A percentile compares a stretch with the other conserved stretches of the same genome.
These are phyloP conservation scores for Penicillium waksmanii DNA, from an alignment of 495 filamentous ascomycete genomes.

Conservation along the genomic window DNA sequence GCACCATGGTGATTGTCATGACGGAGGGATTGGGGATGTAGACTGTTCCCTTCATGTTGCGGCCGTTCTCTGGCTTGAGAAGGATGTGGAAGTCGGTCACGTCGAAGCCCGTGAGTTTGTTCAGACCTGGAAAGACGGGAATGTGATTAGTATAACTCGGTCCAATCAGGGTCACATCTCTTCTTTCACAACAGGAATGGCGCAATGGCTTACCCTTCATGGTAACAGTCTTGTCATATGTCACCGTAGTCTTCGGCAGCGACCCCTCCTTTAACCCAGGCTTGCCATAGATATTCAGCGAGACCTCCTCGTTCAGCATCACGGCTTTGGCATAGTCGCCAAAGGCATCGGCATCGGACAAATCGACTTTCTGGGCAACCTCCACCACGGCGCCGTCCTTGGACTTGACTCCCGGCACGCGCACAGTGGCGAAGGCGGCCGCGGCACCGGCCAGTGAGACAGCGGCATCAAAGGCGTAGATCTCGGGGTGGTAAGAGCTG, in stretches of 20 bases:
- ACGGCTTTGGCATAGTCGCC: constrained; percentile 58
- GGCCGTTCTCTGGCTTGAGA: constrained; percentile 42
- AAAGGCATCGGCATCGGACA: constrained; percentile 58
- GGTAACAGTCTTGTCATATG: constrained; percentile 58
- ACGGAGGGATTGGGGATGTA: constrained; percentile 72
- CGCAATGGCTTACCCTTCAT: constrained; percentile 54
- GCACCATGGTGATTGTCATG: constrained; percentile 65
- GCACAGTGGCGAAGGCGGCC: constrained; percentile 58
- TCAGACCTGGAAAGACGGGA: constrained; percentile 48
- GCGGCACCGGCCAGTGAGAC: constrained; percentile 56
- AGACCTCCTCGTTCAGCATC: constrained; percentile 59
- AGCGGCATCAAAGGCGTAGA: constrained; percentile 58
- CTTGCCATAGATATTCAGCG: constrained; percentile 61
- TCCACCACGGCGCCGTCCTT: constrained; percentile 56
- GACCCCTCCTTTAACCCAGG: constrained; percentile 54
- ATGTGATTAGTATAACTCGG: neutral
- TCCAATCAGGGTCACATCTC: neutral
- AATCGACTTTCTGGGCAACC: constrained; percentile 55
- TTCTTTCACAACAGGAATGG: no score
- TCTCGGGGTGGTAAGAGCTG: constrained; percentile 55
- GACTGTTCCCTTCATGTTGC: constrained; percentile 67
- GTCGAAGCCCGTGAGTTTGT: constrained; percentile 62
- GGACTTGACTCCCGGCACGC: constrained; percentile 57
- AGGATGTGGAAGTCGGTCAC: constrained; percentile 56
- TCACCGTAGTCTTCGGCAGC: constrained; percentile 52